Evolutionary conservation across 129 eudicot species (phyloP), one percentile per base, ranked within the genome.

Genomic region (Chrysanthemum lavandulifolium): DNA sequence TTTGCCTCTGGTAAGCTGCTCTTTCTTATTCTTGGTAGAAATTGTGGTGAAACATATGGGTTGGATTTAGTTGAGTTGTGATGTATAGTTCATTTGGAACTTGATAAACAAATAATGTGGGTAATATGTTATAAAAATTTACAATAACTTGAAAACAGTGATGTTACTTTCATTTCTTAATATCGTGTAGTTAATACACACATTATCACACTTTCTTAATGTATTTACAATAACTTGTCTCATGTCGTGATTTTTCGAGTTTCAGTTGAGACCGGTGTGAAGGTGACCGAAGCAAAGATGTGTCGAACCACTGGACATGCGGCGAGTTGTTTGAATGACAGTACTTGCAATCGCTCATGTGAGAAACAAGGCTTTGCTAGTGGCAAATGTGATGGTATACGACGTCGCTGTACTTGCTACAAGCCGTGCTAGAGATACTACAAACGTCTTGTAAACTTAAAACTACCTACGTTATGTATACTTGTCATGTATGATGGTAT

Each of bases 221-320:
- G 36, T 31, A 31, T 31, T 31, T 31, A 4, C 36, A 3, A 31
- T 31, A 31, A 4, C 36, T 21, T 25, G 6, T 16, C n/a, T n/a
- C 10, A 13, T 65, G 67, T 31, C 36, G 6, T 5, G 36, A 31
- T 4, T 3, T 31, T 31, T 31, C 36, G 36, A 31, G 36, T 3
- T 31, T 31, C 63, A 74, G 86, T 58, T 10, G 76, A 67, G 59
- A 72, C 13, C 40, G 25, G 48, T 63, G 60, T 80, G 77, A 71
- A 68, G 54, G 67, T 25, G 66, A 68, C 53, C 1, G 84, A 79
- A 72, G 82, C 76, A 3, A 79, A 65, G 67, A 57, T 73, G 76
- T 79, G 87, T 51, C 10, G 9, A 36, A 47, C 78, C 7, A 58
- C 67, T 0, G 2, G 76, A 8, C 74, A 71, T 5, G 23, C 6